Conservation (phyloP, 148 eudicot genomes). For the Arctostaphylos glauca region DNA sequence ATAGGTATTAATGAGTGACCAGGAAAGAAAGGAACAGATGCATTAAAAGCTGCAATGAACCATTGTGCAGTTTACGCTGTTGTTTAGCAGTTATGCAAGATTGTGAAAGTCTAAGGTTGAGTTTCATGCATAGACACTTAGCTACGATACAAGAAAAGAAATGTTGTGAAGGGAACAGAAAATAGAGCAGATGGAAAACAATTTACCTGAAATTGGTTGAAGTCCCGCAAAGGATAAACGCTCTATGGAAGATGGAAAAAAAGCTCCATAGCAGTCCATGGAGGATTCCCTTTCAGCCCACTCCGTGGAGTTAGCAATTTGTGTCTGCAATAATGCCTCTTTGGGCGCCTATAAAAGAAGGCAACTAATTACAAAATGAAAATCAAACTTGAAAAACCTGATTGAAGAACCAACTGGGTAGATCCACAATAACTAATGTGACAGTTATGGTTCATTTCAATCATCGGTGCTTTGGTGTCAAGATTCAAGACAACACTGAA, state of each 20-base stretch:
- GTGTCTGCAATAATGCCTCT: conserved; percentile 49
- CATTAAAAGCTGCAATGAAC: too few relatives aligned
- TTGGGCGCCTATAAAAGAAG: conserved; percentile 32
- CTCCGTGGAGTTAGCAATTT: conserved; percentile 31
- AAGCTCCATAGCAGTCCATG: conserved; percentile 29
- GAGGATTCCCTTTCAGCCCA: conserved; percentile 38
- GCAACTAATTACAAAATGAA: not conserved
- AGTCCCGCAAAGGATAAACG: conserved; percentile 48
- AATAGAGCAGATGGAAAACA: not conserved
- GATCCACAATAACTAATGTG: not conserved
- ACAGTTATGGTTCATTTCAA: not conserved
- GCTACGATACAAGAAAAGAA: not conserved
- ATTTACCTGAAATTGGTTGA: conserved; percentile 49
- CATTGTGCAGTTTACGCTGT: too few relatives aligned
- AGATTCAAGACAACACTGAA: not conserved
- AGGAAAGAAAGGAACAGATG: too few relatives aligned
- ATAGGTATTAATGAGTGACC: too few relatives aligned
- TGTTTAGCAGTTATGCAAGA: too few relatives aligned
- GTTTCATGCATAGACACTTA: not conserved
- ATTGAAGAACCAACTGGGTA: not conserved
- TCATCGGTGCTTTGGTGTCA: not conserved
- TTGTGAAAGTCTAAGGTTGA: not conserved
- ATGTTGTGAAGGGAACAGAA: not conserved
- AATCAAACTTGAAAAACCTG: not conserved
- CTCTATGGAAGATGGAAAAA: conserved; percentile 42